Base-by-base conservation (phyloP, 257 asterid species). In the Penstemon davidsonii region DNA sequence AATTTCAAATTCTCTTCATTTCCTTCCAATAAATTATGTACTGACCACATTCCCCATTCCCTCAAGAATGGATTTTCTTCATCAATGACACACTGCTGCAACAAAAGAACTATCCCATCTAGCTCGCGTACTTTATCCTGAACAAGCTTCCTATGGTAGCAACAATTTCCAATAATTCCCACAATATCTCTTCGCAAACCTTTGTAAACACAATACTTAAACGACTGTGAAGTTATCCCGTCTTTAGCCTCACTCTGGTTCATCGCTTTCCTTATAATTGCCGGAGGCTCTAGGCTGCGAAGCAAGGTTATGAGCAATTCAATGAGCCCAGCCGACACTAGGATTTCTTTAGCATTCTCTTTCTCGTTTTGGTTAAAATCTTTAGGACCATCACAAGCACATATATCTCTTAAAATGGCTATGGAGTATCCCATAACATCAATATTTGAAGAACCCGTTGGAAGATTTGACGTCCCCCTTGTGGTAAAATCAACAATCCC, bases 41-140 rank as follows among this genome's bases (percentile, higher is more conserved):
- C 69, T 0, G 86, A 55, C 94, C 94, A 93, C 51, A 93, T 76
- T 43, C 98, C 98, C 97, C 98, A 93, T 61, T 93, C 97, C 82
- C 97, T 90, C 83, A 88, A 68, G 74, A 82, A 93, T 0, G 98
- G 95, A 68, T 85, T 93, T 49, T 93, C 96, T 67, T 88, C 98
- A 70, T 93, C 98, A 40, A 71, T 53, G 61, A 84, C 96, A 53
- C 95, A 79, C 64, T 93, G 94, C 54, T 93, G 97, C 62, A 93
- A 72, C 80, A 93, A 40, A 15, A 87, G 51, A 66, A 85, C 83
- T 68, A 90, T 82, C 52, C 91, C 97, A 46, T 81, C 78, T 55
- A 68, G 72, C 76, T 81, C 88, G 66, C 96, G 79, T 38, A 90
- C 80, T 72, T 80, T 85, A 67, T 87, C 93, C 80, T 93, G 98